phyloP scores from a whole-genome alignment of 371 early-diverging fungal genomes.

The Apophysomyces ossiformis region DNA sequence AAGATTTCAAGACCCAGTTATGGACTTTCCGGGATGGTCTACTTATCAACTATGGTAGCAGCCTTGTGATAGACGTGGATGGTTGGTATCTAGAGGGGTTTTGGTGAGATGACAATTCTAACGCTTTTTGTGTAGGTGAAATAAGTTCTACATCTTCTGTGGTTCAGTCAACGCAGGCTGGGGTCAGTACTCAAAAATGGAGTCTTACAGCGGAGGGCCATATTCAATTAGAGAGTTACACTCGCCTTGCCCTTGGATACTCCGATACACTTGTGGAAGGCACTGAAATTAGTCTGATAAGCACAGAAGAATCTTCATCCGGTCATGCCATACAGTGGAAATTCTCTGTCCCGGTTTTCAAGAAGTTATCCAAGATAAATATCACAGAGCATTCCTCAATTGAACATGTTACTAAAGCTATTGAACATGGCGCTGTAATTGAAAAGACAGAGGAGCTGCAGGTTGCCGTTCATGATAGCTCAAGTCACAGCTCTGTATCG shows the following conservation, averaged over 20 bases:
- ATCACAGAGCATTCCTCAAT: constrained; percentile 4
- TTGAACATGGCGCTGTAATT: constrained; percentile 27
- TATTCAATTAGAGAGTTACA: constrained; percentile 41
- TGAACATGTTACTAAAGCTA: constrained; percentile 20
- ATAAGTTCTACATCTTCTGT: constrained; percentile 24
- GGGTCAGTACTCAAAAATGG: constrained; percentile 42
- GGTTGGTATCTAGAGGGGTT: constrained; percentile 25
- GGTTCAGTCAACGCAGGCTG: constrained; percentile 27
- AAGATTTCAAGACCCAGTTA: constrained; percentile 44
- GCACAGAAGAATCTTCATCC: constrained; percentile 7
- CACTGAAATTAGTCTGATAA: constrained; percentile 14
- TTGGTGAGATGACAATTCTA: background rate
- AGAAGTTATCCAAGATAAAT: constrained; percentile 16
- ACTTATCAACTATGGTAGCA: constrained; percentile 57
- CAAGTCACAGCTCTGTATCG: constrained; percentile 6
- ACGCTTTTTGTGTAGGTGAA: constrained; percentile 20
- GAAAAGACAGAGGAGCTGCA: constrained; percentile 15
- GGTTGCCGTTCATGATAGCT: constrained; percentile 22
- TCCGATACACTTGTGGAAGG: constrained; percentile 22
- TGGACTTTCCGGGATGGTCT: constrained; percentile 58
- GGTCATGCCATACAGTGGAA: constrained; percentile 37
- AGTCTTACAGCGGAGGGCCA: constrained; percentile 41
- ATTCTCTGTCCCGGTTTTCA: constrained; percentile 47
- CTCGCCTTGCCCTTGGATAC: constrained; percentile 32
- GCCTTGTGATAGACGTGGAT: constrained; percentile 42